phyloP scores from a whole-genome alignment of 208 protist species.

The Leptomonas seymouri region DNA sequence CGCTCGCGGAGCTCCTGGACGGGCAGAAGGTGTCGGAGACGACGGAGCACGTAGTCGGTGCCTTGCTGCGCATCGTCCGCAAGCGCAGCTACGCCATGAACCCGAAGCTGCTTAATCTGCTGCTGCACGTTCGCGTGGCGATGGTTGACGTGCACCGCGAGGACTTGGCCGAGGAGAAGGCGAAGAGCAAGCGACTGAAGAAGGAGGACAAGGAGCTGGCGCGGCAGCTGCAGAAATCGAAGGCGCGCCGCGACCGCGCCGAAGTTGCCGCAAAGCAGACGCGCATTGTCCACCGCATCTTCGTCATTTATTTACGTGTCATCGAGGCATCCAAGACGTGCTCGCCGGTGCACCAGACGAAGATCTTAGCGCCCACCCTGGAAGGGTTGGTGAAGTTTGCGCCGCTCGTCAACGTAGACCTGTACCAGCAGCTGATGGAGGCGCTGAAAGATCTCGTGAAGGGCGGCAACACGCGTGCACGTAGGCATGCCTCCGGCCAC shows the following conservation, averaged over 20 bases:
- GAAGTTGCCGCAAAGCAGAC: slow-evolving; percentile 89
- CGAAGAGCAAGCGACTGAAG: slow-evolving; percentile 90
- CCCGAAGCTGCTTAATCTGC: slow-evolving; percentile 86
- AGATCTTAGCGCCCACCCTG: slow-evolving; percentile 88
- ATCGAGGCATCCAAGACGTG: slow-evolving; percentile 88
- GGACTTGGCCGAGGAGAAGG: slow-evolving; percentile 90
- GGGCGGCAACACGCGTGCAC: slow-evolving; percentile 9
- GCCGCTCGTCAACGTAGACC: slow-evolving; percentile 89
- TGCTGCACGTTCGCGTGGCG: slow-evolving; percentile 92
- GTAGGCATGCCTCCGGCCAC: neutral
- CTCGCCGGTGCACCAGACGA: slow-evolving; percentile 81
- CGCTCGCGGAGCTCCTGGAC: slow-evolving; percentile 80
- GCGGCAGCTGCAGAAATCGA: slow-evolving; percentile 90
- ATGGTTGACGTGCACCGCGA: slow-evolving; percentile 91
- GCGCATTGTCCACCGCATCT: slow-evolving; percentile 88
- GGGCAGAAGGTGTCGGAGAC: slow-evolving; percentile 88
- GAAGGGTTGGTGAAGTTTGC: slow-evolving; percentile 93
- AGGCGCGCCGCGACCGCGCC: slow-evolving; percentile 84
- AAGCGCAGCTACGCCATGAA: slow-evolving; percentile 93
- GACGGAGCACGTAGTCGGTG: slow-evolving; percentile 81
- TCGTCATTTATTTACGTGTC: slow-evolving; percentile 92
- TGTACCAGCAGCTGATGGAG: slow-evolving; percentile 89
- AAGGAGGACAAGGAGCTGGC: slow-evolving; percentile 93
- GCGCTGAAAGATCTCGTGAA: slow-evolving; percentile 90
- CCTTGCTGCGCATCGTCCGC: slow-evolving; percentile 88